Evolutionary conservation across 306 rosid genomes (phyloP), one percentile per base, ranked within the genome.

Genomic region (Cicer bijugum): DNA sequence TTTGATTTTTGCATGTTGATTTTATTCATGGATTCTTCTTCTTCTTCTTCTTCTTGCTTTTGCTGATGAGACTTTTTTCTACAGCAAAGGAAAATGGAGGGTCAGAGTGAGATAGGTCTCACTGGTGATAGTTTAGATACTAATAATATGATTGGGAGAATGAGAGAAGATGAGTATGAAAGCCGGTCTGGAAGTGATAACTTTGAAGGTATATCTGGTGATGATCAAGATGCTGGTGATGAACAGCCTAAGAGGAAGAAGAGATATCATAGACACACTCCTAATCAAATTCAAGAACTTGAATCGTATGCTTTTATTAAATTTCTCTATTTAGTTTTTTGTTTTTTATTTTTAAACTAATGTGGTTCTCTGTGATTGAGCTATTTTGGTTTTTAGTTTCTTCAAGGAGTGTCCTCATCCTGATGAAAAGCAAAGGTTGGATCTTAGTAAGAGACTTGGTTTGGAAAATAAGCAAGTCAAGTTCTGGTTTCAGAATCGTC

Each of bases 361-460:
- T 78, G 58, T 58, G 12, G 28, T 51, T 42, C 11, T 23, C 1
- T 67, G 16, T 40, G 70, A 48, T 77, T 58, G 50, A 47, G 12
- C 50, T 55, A 38, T 71, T 67, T 74, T 6, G 69, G 6, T 65
- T 83, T 63, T 53, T 19, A 95, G 99, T 67, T 92, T 92, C 88
- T 95, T 92, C 51, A 91, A 89, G 88, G 97, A 91, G 78, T 90
- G 91, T 73, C 99, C 97, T 51, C 97, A 95, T 82, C 99, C 99
- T 4, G 97, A 95, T 80, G 99, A 95, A 65, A 95, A 95, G 82
- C 99, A 95, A 76, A 86, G 99, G 76, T 35, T 70, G 77, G 99
- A 91, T 48, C 93, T 95, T 47, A 90, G 99, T 60, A 85, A 71
- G 84, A 86, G 88, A 79, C 97, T 91, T 77, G 57, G 85, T 67